Base-by-base conservation (phyloP, 805 yeast species). In the Starmera caribaea region DNA sequence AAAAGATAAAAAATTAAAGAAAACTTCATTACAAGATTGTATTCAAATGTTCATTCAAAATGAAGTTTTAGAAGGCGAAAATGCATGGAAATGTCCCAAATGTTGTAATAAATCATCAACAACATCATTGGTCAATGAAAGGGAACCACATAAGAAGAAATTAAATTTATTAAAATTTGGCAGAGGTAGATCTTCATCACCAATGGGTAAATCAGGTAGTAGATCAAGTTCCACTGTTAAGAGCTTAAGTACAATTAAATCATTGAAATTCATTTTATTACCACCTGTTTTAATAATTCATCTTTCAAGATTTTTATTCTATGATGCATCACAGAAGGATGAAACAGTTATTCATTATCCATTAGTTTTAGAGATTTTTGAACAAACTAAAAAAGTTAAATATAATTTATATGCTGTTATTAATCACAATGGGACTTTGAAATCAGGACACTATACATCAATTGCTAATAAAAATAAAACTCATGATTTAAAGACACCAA, bases 51-150 rank as follows among this genome's bases (percentile, higher is more conserved):
- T 74, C 51, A 74, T 83, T 0, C 65, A 69, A 39, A 79, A 76
- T 42, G 94, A 83, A 55, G 66, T 77, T 4, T 58, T 83, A 38
- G 66, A 69, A 8, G 81, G 86, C 21, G 89, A 79, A 7, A 82
- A 83, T 59, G 85, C 92, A 1, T 83, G 94, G 94, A 74, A 79
- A 46, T 83, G 94, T 63, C 89, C 92, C 8, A 73, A 76, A 40
- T 83, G 94, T 61, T 44, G 48, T 17, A 28, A 16, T 4, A 12
- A 15, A 31, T 11, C 11, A 8, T 9, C 24, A 21, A 10, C 29
- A 21, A 5, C 32, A 4, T 5, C 13, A 12, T 8, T n/a, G 15
- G n/a, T 8, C 6, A 28, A 10, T 10, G 30, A 16, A 16, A n/a
- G 7, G n/a, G n/a, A 17, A 34, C 40, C 42, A 16, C 35, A 38